Evolutionary conservation across 345 rosid species (phyloP).

Genomic region (Raphanus sativus): DNA sequence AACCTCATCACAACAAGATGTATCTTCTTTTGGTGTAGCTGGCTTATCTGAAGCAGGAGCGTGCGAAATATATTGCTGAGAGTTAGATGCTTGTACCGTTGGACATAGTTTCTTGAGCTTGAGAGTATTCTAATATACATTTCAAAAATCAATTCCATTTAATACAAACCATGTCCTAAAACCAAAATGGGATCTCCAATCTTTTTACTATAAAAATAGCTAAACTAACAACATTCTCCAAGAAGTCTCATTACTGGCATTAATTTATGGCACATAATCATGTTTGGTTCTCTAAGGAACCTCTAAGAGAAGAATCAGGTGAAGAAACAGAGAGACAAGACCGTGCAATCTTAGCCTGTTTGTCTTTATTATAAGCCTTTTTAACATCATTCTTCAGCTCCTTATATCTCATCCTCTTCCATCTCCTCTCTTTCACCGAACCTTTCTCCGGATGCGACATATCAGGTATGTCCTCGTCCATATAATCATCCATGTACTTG

Average conservation of each 20-base stretch:
- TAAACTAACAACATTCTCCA: constrained; percentile 13
- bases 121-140: constrained; percentile 2
- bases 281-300: constrained; percentile 21
- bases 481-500: constrained; percentile 64
- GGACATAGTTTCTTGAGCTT: background rate
- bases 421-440: constrained; percentile 55
- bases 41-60: no score
- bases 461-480: constrained; percentile 88
- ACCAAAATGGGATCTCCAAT: background rate
- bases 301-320: constrained; percentile 54
- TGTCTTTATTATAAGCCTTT: constrained; percentile 82
- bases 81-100: no score
- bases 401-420: constrained; percentile 66
- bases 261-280: background rate
- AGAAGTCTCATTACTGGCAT: background rate
- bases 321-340: constrained; percentile 63
- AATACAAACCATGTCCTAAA: background rate
- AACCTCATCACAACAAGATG: no score
- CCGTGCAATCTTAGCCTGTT: constrained; percentile 54
- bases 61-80: no score
- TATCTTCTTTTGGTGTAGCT: no score
- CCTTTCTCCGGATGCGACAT: constrained; percentile 73
- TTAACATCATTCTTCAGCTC: constrained; percentile 85
- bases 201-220: background rate
- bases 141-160: constrained; percentile 14